Percentiles rank a stretch among this genome's conserved stretches.
These are phyloP conservation scores for Chrysoporthe deuterocubensis DNA, from an alignment of 2,329 filamentous ascomycete species.

Conservation along the genomic window DNA sequence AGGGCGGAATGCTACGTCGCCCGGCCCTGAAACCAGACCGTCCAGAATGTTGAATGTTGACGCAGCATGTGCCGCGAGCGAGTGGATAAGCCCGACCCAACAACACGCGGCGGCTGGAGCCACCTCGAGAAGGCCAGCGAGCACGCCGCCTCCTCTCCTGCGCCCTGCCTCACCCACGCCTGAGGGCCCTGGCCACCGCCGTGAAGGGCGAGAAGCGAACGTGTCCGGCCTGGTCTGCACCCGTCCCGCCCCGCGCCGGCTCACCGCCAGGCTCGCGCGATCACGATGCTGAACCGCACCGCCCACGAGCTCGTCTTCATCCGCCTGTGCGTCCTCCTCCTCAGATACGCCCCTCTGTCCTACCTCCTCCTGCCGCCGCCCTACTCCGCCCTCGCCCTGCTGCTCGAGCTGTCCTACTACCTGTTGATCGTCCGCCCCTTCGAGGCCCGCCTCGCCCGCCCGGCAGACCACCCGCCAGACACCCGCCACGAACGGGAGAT, in stretches of 20 bases:
- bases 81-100: too few species aligned
- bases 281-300: constrained; percentile 26
- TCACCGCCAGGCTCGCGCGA: neutral
- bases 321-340: constrained; percentile 46
- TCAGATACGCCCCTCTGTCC: constrained; percentile 19
- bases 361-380: constrained; percentile 20
- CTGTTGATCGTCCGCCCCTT: constrained; percentile 49
- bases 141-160: too few species aligned
- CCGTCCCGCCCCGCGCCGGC: neutral
- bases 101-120: too few species aligned
- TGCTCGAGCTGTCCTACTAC: constrained; percentile 48
- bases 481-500: constrained; percentile 52
- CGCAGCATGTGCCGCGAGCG: too few species aligned
- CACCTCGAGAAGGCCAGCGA: too few species aligned
- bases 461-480: constrained; percentile 48
- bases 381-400: constrained; percentile 37
- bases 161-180: too few species aligned
- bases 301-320: constrained; percentile 47
- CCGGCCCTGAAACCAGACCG: too few species aligned
- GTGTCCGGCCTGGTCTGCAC: too few species aligned
- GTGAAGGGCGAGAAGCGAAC: too few species aligned
- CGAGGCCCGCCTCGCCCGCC: constrained; percentile 42
- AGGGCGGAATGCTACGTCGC: too few species aligned
- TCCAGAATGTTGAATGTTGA: too few species aligned
- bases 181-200: too few species aligned